Percentiles rank a stretch among this genome's conserved stretches.
These are phyloP conservation scores for Microstroma glucosiphilum DNA, from an alignment of 1,284 basidiomycete genomes.

Conservation along the genomic window DNA sequence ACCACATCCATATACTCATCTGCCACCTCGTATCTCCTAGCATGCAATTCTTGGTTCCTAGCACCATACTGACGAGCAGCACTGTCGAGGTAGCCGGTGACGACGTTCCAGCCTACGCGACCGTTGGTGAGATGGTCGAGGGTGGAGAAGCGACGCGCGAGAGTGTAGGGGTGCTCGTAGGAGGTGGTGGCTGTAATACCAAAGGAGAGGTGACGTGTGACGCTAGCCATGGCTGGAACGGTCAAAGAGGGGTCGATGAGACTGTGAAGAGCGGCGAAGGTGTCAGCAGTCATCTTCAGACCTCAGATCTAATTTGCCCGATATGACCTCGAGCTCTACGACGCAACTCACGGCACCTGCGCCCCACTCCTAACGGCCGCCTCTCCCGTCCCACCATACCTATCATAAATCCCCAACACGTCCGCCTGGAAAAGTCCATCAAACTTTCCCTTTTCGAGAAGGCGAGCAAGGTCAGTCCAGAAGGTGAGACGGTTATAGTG, in stretches of 20 bases:
- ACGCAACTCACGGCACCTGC: conserved; percentile 33
- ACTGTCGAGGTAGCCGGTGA: conserved; percentile 49
- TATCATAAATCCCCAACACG: conserved; percentile 43
- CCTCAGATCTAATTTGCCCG: not conserved
- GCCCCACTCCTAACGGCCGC: conserved; percentile 36
- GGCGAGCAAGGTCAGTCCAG: conserved; percentile 41
- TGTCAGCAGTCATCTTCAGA: too few relatives aligned
- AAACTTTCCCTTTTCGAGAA: conserved; percentile 36
- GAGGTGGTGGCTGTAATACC: conserved; percentile 43
- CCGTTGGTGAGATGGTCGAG: conserved; percentile 52
- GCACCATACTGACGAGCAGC: conserved; percentile 47
- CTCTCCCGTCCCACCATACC: conserved; percentile 33
- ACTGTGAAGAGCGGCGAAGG: too few relatives aligned
- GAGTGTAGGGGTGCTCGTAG: conserved; percentile 49
- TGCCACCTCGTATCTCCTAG: conserved; percentile 32
- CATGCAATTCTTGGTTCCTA: conserved; percentile 37
- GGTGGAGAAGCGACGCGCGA: conserved; percentile 49
- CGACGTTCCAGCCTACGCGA: conserved; percentile 51
- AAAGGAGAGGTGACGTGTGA: conserved; percentile 37
- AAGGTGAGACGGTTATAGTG: conserved; percentile 40
- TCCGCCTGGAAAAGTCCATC: conserved; percentile 47
- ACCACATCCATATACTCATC: conserved; percentile 46
- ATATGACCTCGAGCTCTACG: too few relatives aligned
- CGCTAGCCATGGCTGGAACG: conserved; percentile 39
- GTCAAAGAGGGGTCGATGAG: conserved; percentile 39